Percentiles rank a stretch among this genome's conserved stretches.
These are phyloP conservation scores for Aureobasidium sp. DNA, from an alignment of 2,329 filamentous ascomycete genomes.

Conservation along the genomic window DNA sequence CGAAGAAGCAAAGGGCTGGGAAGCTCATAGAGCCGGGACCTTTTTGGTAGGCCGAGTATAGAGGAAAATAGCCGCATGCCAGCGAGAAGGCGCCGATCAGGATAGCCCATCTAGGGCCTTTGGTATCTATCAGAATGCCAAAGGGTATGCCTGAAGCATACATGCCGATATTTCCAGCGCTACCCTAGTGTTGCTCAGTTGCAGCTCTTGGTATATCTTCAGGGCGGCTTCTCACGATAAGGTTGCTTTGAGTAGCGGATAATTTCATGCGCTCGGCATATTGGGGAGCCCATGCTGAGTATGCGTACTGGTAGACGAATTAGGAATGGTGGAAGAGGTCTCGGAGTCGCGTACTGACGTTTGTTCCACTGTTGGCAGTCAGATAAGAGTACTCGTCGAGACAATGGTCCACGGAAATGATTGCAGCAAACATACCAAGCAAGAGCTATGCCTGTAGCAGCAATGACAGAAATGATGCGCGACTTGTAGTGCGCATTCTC, in stretches of 20 bases:
- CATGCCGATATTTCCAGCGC: constrained; percentile 87
- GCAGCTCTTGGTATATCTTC: constrained; percentile 19
- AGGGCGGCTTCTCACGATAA: constrained; percentile 58
- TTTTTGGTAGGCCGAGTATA: constrained; percentile 69
- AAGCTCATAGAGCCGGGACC: constrained; percentile 54
- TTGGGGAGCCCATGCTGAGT: constrained; percentile 95
- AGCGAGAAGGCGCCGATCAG: constrained; percentile 67
- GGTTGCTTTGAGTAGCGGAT: constrained; percentile 85
- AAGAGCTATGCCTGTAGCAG: constrained; percentile 75
- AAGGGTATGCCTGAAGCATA: constrained; percentile 85
- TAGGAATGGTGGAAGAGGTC: neutral
- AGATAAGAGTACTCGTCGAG: neutral
- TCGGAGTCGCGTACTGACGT: constrained; percentile 50
- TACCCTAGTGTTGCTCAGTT: constrained; percentile 35
- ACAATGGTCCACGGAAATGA: neutral
- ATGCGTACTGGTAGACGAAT: constrained; percentile 67
- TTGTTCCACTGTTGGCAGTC: constrained; percentile 55
- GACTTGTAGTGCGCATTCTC: constrained; percentile 48
- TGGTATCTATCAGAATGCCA: constrained; percentile 77
- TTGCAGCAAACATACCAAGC: constrained; percentile 49
- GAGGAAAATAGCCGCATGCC: constrained; percentile 74
- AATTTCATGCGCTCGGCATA: constrained; percentile 82
- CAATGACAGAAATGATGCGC: constrained; percentile 74
- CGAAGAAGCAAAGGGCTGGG: constrained; percentile 66
- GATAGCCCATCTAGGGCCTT: constrained; percentile 72